These are phyloP conservation scores for Anthracocystis setariae DNA, from an alignment of 1,284 basidiomycete genomes.

Conservation along the genomic window DNA sequence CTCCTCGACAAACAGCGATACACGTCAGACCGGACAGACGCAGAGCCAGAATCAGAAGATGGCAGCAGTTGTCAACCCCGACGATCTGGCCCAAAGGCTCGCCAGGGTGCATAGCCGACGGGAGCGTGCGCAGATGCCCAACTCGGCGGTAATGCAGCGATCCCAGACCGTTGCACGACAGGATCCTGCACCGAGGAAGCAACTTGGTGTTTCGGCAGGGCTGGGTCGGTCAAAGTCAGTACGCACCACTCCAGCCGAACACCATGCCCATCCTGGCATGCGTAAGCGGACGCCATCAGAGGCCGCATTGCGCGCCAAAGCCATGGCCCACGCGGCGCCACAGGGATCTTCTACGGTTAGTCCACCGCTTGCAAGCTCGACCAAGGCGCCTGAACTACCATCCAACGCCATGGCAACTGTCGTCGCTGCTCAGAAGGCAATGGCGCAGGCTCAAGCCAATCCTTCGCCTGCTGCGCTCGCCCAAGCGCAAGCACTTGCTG, in stretches of 20 bases:
- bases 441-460: constrained; percentile 41
- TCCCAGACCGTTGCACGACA: constrained; percentile 39
- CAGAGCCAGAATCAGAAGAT: constrained; percentile 9
- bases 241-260: constrained; percentile 27
- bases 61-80: constrained; percentile 23
- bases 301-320: constrained; percentile 42
- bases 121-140: constrained; percentile 19
- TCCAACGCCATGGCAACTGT: constrained; percentile 36
- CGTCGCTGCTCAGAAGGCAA: constrained; percentile 42
- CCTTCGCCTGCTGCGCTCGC: constrained; percentile 32
- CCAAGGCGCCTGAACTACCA: constrained; percentile 38
- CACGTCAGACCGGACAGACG: constrained; percentile 12
- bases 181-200: constrained; percentile 14
- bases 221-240: constrained; percentile 39
- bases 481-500: constrained; percentile 44
- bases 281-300: constrained; percentile 41
- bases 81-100: constrained; percentile 35
- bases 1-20: constrained; percentile 6
- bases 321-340: constrained; percentile 32
- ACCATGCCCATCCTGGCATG: constrained; percentile 34
- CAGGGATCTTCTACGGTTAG: constrained; percentile 18
- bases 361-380: constrained; percentile 9
- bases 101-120: constrained; percentile 37
- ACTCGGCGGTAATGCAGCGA: constrained; percentile 29
- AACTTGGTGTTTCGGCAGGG: constrained; percentile 6